A percentile compares a stretch with the other conserved stretches of the same genome.
phyloP scores from a whole-genome alignment of 2,329 filamentous ascomycete species.

The Epichloe uncinata region DNA sequence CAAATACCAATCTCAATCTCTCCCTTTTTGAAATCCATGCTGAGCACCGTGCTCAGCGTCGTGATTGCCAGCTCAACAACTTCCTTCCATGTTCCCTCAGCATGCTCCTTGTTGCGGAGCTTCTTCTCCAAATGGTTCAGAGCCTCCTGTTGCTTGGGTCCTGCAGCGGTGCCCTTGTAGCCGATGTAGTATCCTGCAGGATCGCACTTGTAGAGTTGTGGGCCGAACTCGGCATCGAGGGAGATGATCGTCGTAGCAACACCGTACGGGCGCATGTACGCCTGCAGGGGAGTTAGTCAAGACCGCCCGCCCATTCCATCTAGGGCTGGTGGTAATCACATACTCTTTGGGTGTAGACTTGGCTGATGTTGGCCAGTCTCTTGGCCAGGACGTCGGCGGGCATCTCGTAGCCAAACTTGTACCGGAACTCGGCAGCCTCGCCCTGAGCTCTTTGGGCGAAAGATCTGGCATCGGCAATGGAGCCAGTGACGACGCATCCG shows the following conservation, averaged over 20 bases:
- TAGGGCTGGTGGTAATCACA: slow-evolving; percentile 11
- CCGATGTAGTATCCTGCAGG: slow-evolving; percentile 96
- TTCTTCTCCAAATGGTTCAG: slow-evolving; percentile 99
- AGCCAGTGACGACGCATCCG: slow-evolving; percentile 96
- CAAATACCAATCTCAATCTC: slow-evolving; percentile 98
- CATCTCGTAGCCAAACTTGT: slow-evolving; percentile 99
- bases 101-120: slow-evolving; percentile 95
- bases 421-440: slow-evolving; percentile 94
- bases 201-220: slow-evolving; percentile 96
- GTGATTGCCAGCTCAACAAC: slow-evolving; percentile 95
- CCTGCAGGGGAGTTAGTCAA: slow-evolving; percentile 26
- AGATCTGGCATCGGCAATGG: slow-evolving; percentile 91
- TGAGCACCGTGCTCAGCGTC: slow-evolving; percentile 87
- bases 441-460: slow-evolving; percentile 86
- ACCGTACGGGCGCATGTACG: slow-evolving; percentile 95
- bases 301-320: neutral
- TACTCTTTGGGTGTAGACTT: slow-evolving; percentile 96
- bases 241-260: slow-evolving; percentile 93
- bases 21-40: slow-evolving; percentile 99
- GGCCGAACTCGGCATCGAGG: slow-evolving; percentile 80
- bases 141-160: slow-evolving; percentile 96
- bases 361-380: slow-evolving; percentile 95
- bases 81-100: slow-evolving; percentile 88
- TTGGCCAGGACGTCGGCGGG: slow-evolving; percentile 94
- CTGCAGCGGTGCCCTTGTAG: slow-evolving; percentile 95